These are phyloP conservation scores for Hydnum rufescens DNA, from an alignment of 768 basidiomycete species.

Conservation along the genomic window DNA sequence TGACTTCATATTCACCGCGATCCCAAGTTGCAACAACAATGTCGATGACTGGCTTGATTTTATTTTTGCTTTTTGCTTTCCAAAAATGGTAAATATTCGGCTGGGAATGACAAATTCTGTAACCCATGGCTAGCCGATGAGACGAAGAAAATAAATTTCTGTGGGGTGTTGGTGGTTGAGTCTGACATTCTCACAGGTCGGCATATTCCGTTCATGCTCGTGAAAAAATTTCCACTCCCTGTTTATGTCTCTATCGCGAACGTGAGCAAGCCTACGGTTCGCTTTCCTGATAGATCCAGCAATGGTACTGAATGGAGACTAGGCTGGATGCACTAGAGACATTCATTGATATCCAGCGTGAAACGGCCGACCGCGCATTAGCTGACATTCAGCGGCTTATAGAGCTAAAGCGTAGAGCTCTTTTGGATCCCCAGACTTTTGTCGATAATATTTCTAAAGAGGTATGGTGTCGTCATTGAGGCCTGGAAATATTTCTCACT, in stretches of 20 bases:
- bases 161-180: too few relatives aligned
- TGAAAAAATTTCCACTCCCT: background rate
- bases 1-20: too few relatives aligned
- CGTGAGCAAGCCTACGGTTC: background rate
- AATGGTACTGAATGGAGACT: background rate
- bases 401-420: slow-evolving; percentile 24
- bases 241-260: background rate
- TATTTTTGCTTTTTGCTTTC: too few relatives aligned
- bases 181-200: too few relatives aligned
- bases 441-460: slow-evolving; percentile 18
- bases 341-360: background rate
- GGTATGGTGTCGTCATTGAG: slow-evolving; percentile 15
- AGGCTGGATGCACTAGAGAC: background rate
- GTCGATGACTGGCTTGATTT: too few relatives aligned
- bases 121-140: too few relatives aligned
- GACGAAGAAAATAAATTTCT: too few relatives aligned
- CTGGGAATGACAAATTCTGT: too few relatives aligned
- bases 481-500: background rate
- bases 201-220: too few relatives aligned
- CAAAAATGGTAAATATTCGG: too few relatives aligned
- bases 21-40: too few relatives aligned
- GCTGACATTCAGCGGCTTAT: slow-evolving; percentile 38
- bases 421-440: slow-evolving; percentile 20
- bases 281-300: background rate
- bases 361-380: background rate